Conservation (phyloP, 495 filamentous ascomycete species). For the Cercophora samala region DNA sequence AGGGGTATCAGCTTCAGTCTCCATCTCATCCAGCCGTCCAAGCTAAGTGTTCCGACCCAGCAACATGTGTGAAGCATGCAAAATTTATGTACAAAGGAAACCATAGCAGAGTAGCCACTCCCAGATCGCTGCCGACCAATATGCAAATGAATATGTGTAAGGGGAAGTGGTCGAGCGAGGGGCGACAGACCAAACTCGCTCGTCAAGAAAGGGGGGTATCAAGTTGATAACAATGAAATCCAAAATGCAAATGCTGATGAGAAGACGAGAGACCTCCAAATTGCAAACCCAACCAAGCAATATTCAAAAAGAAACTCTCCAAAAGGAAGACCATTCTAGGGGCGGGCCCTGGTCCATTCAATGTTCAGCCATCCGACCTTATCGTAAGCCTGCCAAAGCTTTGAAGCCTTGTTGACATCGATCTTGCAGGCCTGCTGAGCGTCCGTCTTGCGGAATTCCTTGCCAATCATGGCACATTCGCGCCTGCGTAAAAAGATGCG, state of each 20-base stretch:
- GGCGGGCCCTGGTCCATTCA: slow-evolving; percentile 52
- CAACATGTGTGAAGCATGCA: neutral
- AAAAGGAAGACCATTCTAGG: slow-evolving; percentile 7
- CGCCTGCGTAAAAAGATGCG: slow-evolving; percentile 81
- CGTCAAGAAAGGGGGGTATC: slow-evolving; percentile 11
- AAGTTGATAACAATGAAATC: slow-evolving; percentile 5
- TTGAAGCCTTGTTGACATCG: slow-evolving; percentile 97
- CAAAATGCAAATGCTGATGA: slow-evolving; percentile 14
- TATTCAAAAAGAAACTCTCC: neutral
- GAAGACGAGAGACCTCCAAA: slow-evolving; percentile 9
- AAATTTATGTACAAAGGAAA: neutral
- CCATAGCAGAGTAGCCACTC: neutral
- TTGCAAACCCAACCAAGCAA: neutral
- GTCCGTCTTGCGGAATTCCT: slow-evolving; percentile 97
- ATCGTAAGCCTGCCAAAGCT: slow-evolving; percentile 89
- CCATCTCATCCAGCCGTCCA: neutral
- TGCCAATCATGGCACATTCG: slow-evolving; percentile 62
- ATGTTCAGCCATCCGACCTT: slow-evolving; percentile 82
- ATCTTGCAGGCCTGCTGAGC: slow-evolving; percentile 97
- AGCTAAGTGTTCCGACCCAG: neutral
- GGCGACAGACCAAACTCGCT: neutral
- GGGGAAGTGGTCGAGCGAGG: neutral
- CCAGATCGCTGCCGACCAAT: neutral
- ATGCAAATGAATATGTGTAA: neutral
- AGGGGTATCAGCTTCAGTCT: neutral